A percentile compares a stretch with the other conserved stretches of the same genome.
Evolutionary conservation across 2,329 filamentous ascomycete genomes (phyloP).

Genomic region (Cercospora sp.): DNA sequence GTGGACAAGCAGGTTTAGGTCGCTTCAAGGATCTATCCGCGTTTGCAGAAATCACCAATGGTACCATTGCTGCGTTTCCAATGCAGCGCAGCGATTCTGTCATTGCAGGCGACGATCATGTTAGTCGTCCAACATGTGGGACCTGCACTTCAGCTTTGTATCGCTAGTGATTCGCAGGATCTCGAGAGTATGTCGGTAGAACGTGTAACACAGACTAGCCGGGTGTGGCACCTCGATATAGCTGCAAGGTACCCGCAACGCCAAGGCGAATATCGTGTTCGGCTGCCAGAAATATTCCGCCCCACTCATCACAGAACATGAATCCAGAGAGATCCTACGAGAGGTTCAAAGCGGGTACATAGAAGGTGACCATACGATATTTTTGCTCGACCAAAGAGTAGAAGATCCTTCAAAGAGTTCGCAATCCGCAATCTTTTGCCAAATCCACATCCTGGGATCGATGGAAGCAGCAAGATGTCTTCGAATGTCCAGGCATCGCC

Average conservation of each 20-base stretch:
- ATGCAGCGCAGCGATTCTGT: neutral
- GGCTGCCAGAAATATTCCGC: neutral
- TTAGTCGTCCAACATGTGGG: neutral
- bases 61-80: neutral
- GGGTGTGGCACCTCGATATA: neutral
- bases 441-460: neutral
- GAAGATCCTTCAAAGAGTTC: neutral
- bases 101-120: neutral
- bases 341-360: neutral
- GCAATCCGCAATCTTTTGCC: neutral
- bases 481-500: neutral
- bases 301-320: neutral
- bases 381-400: neutral
- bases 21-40: neutral
- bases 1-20: neutral
- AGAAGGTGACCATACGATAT: neutral
- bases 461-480: neutral
- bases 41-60: neutral
- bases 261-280: neutral
- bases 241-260: neutral
- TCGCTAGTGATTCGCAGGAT: neutral
- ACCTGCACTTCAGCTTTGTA: neutral
- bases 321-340: neutral
- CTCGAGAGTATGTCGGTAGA: neutral
- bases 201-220: neutral